Conservation (phyloP, 2,329 filamentous ascomycete genomes). For the Diaporthe sp. region DNA sequence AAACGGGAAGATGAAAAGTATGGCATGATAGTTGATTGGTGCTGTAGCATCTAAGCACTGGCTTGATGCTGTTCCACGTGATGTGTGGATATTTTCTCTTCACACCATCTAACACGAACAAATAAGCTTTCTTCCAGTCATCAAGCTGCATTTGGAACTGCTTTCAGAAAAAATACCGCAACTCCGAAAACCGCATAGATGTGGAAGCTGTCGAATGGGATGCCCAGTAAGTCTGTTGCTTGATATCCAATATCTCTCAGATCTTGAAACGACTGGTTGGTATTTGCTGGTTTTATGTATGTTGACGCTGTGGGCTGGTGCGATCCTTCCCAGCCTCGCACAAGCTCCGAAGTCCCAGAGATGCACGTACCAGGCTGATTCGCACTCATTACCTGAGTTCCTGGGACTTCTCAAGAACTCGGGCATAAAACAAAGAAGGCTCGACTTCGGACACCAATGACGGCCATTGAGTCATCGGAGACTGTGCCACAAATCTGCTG, state of each 20-base stretch:
- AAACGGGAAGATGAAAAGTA: background rate
- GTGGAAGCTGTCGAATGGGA: too few species aligned
- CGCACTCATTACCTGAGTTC: too few species aligned
- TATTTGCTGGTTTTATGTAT: too few species aligned
- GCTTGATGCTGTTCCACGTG: too few species aligned
- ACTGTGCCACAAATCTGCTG: background rate
- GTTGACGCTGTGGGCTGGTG: background rate
- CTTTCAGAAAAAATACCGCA: too few species aligned
- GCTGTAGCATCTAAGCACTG: background rate
- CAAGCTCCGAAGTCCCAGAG: background rate
- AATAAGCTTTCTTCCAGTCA: background rate
- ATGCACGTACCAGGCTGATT: background rate
- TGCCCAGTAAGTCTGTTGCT: background rate
- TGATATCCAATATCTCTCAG: background rate
- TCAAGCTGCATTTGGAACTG: background rate
- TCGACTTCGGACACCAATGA: too few species aligned
- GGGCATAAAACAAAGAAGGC: background rate
- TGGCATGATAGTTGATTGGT: background rate
- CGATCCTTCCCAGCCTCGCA: too few species aligned
- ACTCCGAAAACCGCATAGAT: too few species aligned
- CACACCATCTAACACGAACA: too few species aligned
- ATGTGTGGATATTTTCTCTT: too few species aligned
- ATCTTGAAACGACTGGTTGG: background rate
- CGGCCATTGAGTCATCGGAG: too few species aligned
- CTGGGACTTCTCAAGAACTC: too few species aligned